Conservation (phyloP, 768 basidiomycete species). For the Amanita pallidorosea region DNA sequence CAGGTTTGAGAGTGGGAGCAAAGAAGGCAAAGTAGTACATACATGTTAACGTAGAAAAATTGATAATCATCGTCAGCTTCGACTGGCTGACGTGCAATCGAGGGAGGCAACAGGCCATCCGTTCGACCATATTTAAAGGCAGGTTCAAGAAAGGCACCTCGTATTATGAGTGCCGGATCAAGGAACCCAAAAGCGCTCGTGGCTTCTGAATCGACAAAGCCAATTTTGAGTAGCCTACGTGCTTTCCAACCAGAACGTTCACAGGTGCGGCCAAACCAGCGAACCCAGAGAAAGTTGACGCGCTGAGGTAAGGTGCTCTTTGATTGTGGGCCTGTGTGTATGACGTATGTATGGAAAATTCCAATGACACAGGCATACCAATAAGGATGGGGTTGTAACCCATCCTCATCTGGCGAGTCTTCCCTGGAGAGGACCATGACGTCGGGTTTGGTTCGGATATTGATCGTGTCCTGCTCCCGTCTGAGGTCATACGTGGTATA, state of each 20-base stretch:
- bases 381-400: constrained; percentile 12
- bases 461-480: constrained; percentile 24
- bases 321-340: not conserved
- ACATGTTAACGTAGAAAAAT: not conserved
- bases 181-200: not conserved
- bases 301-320: not conserved
- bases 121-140: not conserved
- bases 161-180: no score
- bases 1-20: not conserved
- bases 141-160: not conserved
- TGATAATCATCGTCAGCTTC: not conserved
- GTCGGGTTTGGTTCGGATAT: constrained; percentile 15
- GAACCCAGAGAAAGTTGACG: not conserved
- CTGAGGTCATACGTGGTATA: not conserved
- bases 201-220: not conserved
- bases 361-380: constrained; percentile 22
- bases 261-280: constrained; percentile 8
- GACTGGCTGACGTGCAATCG: not conserved
- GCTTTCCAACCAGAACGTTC: constrained; percentile 8
- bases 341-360: constrained; percentile 20
- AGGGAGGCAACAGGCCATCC: not conserved
- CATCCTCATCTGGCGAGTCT: not conserved
- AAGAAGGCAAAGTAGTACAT: not conserved
- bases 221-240: constrained; percentile 4
- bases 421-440: not conserved